Evolutionary conservation across 495 filamentous ascomycete species (phyloP), one percentile per base, ranked within the genome.

Genomic region (Penicillium daleae): DNA sequence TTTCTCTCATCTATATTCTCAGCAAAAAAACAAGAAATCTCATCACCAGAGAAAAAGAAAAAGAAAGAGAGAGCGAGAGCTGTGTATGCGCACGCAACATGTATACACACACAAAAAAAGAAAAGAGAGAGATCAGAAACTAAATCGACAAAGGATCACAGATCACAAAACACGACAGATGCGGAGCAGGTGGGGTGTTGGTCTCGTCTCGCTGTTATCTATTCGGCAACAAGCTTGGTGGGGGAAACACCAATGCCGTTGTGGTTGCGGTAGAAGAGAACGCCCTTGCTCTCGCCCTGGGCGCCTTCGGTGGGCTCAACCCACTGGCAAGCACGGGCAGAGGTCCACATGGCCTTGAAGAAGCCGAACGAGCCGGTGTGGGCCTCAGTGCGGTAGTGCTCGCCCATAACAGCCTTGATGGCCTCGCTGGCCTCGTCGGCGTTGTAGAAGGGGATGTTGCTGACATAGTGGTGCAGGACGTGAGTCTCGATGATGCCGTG

Each of bases 171-270:
- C 51, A 24, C 51, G 19, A 29, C 31, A 54, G n/a, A 54, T 35
- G 51, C 51, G 31, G 22, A 54, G 31, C 46, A 54, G 51, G 26
- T 29, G 31, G 27, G 24, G 51, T 29, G 29, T 54, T 54, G 24
- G 26, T 56, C 54, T 56, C 33, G 26, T 52, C 15, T 52, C 49
- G 49, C 19, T 56, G n/a, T 56, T 29, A 31, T 75, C 72, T 78
- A 77, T 66, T 76, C 65, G 51, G 72, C 57, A 13, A 19, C 32
- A 76, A 66, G 35, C 75, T 86, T 86, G 66, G 76, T 55, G 6
- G 91, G 90, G 68, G 83, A 80, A 52, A 84, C 72, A 53, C 91
- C 91, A 22, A 91, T 73, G 19, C 87, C 87, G 76, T 97, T 98
- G 63, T 83, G 81, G 82, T 86, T 86, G 61, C 83, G 77, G 80